Evolutionary conservation across 192 early-diverging fungal genomes (phyloP).

Genomic region (Gonapodya prolifera): DNA sequence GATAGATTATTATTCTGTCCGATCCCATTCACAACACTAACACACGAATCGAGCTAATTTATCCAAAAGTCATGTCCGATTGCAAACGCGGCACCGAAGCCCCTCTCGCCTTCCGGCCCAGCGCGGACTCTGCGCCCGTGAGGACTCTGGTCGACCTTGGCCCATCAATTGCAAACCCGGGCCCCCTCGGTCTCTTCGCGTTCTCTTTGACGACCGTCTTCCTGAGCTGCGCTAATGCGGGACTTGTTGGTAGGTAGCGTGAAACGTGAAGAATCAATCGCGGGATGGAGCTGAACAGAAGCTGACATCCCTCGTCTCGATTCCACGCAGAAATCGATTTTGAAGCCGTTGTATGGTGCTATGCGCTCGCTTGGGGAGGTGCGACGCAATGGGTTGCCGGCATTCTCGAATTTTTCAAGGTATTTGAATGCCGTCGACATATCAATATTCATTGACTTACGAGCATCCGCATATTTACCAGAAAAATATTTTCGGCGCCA

Average conservation of each 20-base stretch:
- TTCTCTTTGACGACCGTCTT: conserved; percentile 54
- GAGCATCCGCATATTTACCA: too few relatives aligned
- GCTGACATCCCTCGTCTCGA: neutral
- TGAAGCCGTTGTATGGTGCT: conserved; percentile 33
- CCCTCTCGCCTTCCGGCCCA: too few relatives aligned
- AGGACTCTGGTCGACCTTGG: neutral
- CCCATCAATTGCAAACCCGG: conserved; percentile 37
- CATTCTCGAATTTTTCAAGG: conserved; percentile 59
- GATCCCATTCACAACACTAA: too few relatives aligned
- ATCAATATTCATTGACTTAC: too few relatives aligned
- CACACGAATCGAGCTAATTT: too few relatives aligned
- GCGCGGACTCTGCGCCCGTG: too few relatives aligned
- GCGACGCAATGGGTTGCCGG: conserved; percentile 62
- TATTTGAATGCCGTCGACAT: too few relatives aligned
- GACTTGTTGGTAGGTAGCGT: conserved; percentile 20
- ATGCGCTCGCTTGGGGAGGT: conserved; percentile 19
- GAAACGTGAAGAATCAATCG: neutral
- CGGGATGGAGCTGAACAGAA: neutral
- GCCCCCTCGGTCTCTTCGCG: conserved; percentile 42
- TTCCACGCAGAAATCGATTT: neutral
- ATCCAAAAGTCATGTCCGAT: too few relatives aligned
- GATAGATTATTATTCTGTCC: too few relatives aligned
- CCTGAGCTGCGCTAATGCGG: conserved; percentile 56
- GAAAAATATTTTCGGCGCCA: conserved; percentile 73
- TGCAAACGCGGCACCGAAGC: too few relatives aligned